A percentile compares a stretch with the other conserved stretches of the same genome.
These are phyloP conservation scores for Apiospora rasikravindrae DNA, from an alignment of 2,329 filamentous ascomycete species.

Conservation along the genomic window DNA sequence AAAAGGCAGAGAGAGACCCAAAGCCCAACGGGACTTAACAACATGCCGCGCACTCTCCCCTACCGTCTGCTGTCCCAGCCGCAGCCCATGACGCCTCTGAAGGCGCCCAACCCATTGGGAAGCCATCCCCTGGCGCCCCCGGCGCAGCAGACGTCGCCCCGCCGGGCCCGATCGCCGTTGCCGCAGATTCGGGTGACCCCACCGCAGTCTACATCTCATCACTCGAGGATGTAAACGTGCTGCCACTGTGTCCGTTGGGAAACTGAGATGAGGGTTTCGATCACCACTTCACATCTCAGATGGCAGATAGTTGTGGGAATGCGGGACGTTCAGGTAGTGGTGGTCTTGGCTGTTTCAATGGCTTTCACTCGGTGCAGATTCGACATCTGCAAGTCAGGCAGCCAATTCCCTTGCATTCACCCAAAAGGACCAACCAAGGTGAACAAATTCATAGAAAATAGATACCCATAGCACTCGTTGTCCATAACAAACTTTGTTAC, in stretches of 20 bases:
- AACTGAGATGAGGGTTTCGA: not conserved
- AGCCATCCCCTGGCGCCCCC: not conserved
- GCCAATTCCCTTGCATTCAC: not conserved
- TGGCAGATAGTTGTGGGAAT: not conserved
- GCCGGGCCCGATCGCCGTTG: conserved; percentile 16
- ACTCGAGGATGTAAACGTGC: not conserved
- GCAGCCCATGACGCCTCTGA: conserved; percentile 20
- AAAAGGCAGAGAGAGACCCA: not conserved
- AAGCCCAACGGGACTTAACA: not conserved
- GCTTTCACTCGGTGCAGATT: not conserved
- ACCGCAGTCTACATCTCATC: not conserved
- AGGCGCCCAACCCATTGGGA: not conserved
- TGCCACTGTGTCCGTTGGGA: not conserved
- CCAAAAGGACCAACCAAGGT: not conserved
- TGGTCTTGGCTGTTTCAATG: not conserved
- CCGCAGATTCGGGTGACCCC: conserved; percentile 18
- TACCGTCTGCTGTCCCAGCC: conserved; percentile 19
- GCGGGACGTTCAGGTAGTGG: not conserved
- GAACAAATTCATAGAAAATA: not conserved
- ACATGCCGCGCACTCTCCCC: conserved; percentile 18
- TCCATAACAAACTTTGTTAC: not conserved
- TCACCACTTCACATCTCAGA: not conserved
- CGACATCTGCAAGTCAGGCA: not conserved
- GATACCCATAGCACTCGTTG: not conserved
- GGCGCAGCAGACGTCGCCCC: not conserved